Evolutionary conservation across 2,329 filamentous ascomycete genomes (phyloP).

Genomic region (Aureobasidium uvarum): DNA sequence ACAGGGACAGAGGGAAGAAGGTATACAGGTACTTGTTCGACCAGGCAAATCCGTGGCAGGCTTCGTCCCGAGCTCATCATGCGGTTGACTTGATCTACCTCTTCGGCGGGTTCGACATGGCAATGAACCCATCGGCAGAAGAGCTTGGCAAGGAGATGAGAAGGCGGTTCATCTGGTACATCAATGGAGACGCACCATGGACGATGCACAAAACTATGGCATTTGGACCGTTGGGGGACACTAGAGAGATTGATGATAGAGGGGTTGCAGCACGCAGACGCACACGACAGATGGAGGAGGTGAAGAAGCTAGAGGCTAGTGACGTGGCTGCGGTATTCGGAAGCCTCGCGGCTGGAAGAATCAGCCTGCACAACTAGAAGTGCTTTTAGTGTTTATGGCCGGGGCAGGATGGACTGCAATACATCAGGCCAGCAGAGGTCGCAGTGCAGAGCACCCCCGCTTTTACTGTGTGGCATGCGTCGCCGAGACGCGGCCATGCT

Average conservation of each 20-base stretch:
- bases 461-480: not conserved
- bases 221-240: slow-evolving; percentile 44
- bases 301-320: slow-evolving; percentile 36
- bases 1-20: slow-evolving; percentile 31
- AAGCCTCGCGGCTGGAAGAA: slow-evolving; percentile 43
- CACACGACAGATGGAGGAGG: slow-evolving; percentile 35
- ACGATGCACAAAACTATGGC: slow-evolving; percentile 36
- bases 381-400: not conserved
- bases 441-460: slow-evolving; percentile 19
- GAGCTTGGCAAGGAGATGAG: slow-evolving; percentile 42
- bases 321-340: slow-evolving; percentile 38
- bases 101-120: slow-evolving; percentile 45
- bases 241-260: slow-evolving; percentile 36
- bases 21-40: slow-evolving; percentile 48
- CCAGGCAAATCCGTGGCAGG: slow-evolving; percentile 50
- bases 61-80: slow-evolving; percentile 49
- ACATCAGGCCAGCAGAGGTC: slow-evolving; percentile 14
- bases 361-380: slow-evolving; percentile 39
- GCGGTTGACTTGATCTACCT: slow-evolving; percentile 50
- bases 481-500: not conserved
- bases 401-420: slow-evolving; percentile 4
- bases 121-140: slow-evolving; percentile 39
- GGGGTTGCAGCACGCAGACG: slow-evolving; percentile 41
- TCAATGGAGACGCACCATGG: slow-evolving; percentile 44
- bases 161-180: slow-evolving; percentile 44